Percentiles rank a stretch among this genome's conserved stretches.
phyloP scores from a whole-genome alignment of 495 filamentous ascomycete genomes.

The Penicillium steckii region DNA sequence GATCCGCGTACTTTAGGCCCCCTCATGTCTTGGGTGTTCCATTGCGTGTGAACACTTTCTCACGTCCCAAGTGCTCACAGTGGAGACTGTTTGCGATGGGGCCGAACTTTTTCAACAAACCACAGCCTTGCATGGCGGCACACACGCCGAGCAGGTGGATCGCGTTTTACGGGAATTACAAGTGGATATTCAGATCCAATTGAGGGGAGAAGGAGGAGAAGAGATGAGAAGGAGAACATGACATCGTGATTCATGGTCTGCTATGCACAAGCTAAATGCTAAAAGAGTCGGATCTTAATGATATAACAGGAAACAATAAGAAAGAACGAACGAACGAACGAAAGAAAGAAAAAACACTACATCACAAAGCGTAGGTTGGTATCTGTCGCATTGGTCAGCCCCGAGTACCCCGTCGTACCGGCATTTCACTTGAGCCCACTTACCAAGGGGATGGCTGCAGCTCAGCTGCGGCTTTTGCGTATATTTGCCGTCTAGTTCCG shows the following conservation, averaged over 20 bases:
- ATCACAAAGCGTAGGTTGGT: slow-evolving; percentile 44
- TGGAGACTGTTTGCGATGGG: slow-evolving; percentile 1
- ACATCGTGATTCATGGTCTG: slow-evolving; percentile 4
- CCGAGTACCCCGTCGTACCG: background rate
- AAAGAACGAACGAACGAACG: background rate
- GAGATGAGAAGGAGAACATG: background rate
- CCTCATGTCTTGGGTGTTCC: background rate
- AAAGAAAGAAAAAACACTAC: slow-evolving; percentile 17
- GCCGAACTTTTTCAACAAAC: slow-evolving; percentile 15
- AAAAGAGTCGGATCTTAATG: background rate
- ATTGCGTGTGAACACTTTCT: background rate
- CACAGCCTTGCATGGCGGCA: slow-evolving; percentile 12
- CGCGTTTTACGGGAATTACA: background rate
- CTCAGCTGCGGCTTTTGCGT: slow-evolving; percentile 96
- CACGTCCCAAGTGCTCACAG: background rate
- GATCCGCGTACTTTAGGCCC: too few relatives aligned
- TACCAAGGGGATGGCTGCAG: slow-evolving; percentile 94
- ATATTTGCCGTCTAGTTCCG: slow-evolving; percentile 88
- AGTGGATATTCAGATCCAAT: background rate
- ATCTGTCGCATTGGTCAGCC: slow-evolving; percentile 33
- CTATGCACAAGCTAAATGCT: background rate
- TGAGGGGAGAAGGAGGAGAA: background rate
- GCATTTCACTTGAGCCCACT: slow-evolving; percentile 33
- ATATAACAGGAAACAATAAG: background rate
- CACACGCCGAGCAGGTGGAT: slow-evolving; percentile 10